Percentiles rank a stretch among this genome's conserved stretches.
phyloP scores from a whole-genome alignment of 768 basidiomycete genomes.

The Panus rudis region DNA sequence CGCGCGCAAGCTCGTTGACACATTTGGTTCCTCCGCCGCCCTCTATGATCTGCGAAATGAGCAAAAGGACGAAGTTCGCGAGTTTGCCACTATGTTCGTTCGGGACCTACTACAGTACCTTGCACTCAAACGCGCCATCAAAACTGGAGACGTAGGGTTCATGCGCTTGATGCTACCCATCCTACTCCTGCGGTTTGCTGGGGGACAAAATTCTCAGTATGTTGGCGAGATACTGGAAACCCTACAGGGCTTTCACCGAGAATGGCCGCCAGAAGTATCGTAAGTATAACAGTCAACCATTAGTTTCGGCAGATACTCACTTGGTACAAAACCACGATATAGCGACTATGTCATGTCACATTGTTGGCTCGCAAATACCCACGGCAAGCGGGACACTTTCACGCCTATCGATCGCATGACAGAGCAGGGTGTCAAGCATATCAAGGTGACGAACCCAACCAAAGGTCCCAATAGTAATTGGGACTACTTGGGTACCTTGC shows the following conservation, averaged over 20 bases:
- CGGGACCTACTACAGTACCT: conserved; percentile 31
- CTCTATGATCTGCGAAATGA: conserved; percentile 16
- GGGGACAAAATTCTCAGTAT: conserved; percentile 22
- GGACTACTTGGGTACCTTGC: neutral
- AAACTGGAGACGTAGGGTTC: conserved; percentile 22
- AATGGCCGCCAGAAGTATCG: conserved; percentile 21
- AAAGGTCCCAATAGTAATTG: neutral
- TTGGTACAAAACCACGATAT: no score
- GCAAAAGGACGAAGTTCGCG: no score
- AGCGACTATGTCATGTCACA: conserved; percentile 1
- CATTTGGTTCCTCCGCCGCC: conserved; percentile 25
- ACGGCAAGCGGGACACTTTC: neutral
- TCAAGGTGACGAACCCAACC: neutral
- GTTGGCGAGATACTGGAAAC: conserved; percentile 22
- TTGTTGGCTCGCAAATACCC: conserved; percentile 11
- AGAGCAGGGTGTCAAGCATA: no score
- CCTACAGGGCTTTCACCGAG: conserved; percentile 19
- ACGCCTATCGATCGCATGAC: neutral
- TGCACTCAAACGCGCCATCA: conserved; percentile 28
- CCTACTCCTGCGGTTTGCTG: conserved; percentile 20
- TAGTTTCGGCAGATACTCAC: no score
- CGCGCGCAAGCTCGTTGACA: conserved; percentile 19
- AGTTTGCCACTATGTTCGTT: no score
- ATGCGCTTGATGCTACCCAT: conserved; percentile 20
- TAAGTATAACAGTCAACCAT: no score